Base-by-base conservation (phyloP, 257 asterid species). In the Dorcoceras hygrometricum region DNA sequence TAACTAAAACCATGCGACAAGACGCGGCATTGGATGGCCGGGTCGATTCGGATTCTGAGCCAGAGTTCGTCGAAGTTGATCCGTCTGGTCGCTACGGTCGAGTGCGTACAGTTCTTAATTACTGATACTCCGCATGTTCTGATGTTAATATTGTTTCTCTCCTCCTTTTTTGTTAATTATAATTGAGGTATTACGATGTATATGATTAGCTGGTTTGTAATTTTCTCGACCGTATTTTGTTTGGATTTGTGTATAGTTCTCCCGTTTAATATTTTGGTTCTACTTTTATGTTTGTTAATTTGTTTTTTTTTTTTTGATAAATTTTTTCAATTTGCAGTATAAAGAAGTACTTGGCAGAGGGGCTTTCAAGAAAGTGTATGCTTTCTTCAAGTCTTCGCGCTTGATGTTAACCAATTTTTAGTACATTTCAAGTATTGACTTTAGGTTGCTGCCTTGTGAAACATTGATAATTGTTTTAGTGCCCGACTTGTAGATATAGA, bases 291-390 rank as follows among this genome's bases (percentile, higher is more conserved):
- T 28, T 28, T 28, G 31, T 28, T 2, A 5, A 5, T 28, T 28
- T 28, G 31, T 28, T 28, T 28, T 28, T 2, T 28, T 28, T 28
- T 28, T 2, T 28, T 28, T 28, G 5, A 28, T 28, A 28, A n/a
- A n/a, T n/a, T n/a, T n/a, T n/a, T n/a, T n/a, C n/a, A n/a, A n/a
- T 57, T 83, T 81, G 63, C 53, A 94, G 99, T 94, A 94, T 70
- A 94, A 88, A 67, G 98, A 91, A 79, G 76, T 89, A 29, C 70
- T 91, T 23, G 98, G 98, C 26, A 89, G 70, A 87, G 98, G 98
- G 78, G 96, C 98, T 77, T 91, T 77, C 81, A 91, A 91, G 83
- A 91, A 87, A 91, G 98, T 91, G 98, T 91, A 91, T 78, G 91
- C 84, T 78, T 70, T 20, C 31, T 69, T 56, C 55, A 14, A 23